These are phyloP conservation scores for Marchantia polymorpha DNA, from an alignment of 225 moss, liverwort and hornwort species.

Conservation along the genomic window DNA sequence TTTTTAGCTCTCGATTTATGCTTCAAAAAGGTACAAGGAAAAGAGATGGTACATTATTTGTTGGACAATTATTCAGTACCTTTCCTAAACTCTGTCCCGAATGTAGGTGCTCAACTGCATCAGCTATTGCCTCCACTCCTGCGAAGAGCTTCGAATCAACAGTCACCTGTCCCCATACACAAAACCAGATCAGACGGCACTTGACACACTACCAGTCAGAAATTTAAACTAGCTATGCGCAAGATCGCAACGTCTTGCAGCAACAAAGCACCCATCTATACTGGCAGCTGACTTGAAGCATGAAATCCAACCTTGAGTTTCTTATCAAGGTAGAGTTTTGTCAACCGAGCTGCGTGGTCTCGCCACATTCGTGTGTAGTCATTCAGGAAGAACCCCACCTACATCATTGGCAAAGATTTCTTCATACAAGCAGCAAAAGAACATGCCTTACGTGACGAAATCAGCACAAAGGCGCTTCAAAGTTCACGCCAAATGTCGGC, in stretches of 20 bases:
- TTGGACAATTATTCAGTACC: conserved; percentile 33
- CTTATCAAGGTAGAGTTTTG: conserved; percentile 36
- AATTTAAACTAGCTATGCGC: background rate
- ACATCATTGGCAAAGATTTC: background rate
- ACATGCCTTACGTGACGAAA: too few relatives aligned
- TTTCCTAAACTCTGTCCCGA: conserved; percentile 88
- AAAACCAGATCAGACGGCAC: background rate
- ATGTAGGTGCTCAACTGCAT: conserved; percentile 91
- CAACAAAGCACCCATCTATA: background rate
- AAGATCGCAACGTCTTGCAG: background rate
- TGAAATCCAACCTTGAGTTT: conserved; percentile 33
- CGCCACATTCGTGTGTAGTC: conserved; percentile 33
- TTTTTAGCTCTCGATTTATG: too few relatives aligned
- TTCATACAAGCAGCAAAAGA: background rate
- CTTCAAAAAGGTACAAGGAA: background rate
- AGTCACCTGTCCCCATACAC: conserved; percentile 42
- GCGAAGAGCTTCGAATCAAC: conserved; percentile 75
- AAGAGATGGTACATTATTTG: background rate
- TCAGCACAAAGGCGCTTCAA: too few relatives aligned
- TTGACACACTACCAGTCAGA: background rate
- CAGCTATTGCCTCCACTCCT: conserved; percentile 67
- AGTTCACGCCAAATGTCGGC: too few relatives aligned
- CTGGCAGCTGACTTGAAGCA: background rate
- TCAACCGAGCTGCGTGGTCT: conserved; percentile 27
- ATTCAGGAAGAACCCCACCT: conserved; percentile 43